A percentile compares a stretch with the other conserved stretches of the same genome.
Conservation (phyloP, 768 basidiomycete species). For the Trametes coccinea region DNA sequence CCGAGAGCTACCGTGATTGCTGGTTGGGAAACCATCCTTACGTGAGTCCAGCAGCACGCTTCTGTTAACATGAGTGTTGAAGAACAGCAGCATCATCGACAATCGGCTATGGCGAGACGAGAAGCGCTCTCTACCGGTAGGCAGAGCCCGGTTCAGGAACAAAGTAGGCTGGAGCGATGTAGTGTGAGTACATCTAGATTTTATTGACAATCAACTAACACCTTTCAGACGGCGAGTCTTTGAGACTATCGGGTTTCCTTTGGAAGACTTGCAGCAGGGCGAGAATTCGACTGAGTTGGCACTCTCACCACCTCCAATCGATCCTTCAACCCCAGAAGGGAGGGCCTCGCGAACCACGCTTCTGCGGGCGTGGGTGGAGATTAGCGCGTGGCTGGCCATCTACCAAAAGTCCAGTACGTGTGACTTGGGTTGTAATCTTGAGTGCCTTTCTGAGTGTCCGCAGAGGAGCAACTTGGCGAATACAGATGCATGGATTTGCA, state of each 20-base stretch:
- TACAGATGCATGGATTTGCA: constrained; percentile 14
- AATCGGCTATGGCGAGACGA: constrained; percentile 77
- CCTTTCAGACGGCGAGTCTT: constrained; percentile 42
- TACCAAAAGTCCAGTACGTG: constrained; percentile 36
- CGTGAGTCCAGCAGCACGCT: constrained; percentile 44
- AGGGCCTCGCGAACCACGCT: constrained; percentile 58
- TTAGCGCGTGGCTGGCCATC: constrained; percentile 64
- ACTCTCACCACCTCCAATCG: constrained; percentile 57
- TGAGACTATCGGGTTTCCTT: constrained; percentile 39
- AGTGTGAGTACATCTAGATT: constrained; percentile 45
- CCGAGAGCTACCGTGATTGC: constrained; percentile 54
- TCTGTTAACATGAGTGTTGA: neutral
- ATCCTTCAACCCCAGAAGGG: constrained; percentile 46
- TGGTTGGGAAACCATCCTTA: constrained; percentile 65
- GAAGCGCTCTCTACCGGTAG: constrained; percentile 54
- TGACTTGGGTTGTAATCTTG: constrained; percentile 45
- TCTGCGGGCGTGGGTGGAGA: constrained; percentile 80
- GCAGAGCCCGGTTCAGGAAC: constrained; percentile 53
- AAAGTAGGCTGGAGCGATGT: constrained; percentile 67
- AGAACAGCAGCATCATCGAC: constrained; percentile 59
- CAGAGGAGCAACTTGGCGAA: constrained; percentile 14
- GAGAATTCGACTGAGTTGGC: constrained; percentile 41
- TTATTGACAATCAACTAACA: neutral
- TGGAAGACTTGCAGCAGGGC: constrained; percentile 2
- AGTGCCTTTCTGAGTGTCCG: constrained; percentile 17